These are phyloP conservation scores for Drechslerella dactyloides DNA, from an alignment of 2,329 filamentous ascomycete species.

Conservation along the genomic window DNA sequence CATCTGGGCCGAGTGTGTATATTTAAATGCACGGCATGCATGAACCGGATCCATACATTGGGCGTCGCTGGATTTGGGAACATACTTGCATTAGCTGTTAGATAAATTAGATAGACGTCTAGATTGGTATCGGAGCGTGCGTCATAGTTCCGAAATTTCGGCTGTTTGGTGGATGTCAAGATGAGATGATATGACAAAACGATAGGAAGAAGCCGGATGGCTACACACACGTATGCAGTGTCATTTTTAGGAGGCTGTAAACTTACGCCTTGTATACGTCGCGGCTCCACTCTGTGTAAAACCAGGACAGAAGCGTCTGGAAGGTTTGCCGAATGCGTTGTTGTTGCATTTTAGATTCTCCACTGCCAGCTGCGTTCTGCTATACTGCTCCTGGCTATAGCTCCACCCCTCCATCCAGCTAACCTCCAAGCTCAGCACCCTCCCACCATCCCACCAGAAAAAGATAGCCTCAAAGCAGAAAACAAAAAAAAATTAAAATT, in stretches of 20 bases:
- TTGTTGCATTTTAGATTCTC: conserved; percentile 42
- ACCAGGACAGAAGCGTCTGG: too few species aligned
- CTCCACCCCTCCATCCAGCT: conserved; percentile 38
- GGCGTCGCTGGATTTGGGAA: neutral
- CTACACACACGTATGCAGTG: too few species aligned
- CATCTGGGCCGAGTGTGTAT: neutral
- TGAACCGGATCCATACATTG: neutral
- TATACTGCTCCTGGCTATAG: conserved; percentile 18
- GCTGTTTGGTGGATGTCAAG: too few species aligned
- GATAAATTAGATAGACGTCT: neutral
- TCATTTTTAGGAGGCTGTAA: too few species aligned
- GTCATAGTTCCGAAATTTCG: too few species aligned
- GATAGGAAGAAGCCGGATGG: too few species aligned
- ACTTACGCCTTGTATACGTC: too few species aligned
- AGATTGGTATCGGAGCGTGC: neutral
- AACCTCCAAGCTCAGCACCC: conserved; percentile 10
- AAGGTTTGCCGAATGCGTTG: conserved; percentile 21
- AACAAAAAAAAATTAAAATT: conserved; percentile 14
- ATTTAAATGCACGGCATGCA: neutral
- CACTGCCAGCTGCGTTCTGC: conserved; percentile 4
- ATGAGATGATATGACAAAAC: too few species aligned
- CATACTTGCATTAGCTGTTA: neutral
- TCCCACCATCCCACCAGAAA: conserved; percentile 19
- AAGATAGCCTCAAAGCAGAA: conserved; percentile 35
- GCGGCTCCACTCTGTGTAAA: too few species aligned